These are phyloP conservation scores for Alternaria viburni DNA, from an alignment of 2,329 filamentous ascomycete genomes.

Conservation along the genomic window DNA sequence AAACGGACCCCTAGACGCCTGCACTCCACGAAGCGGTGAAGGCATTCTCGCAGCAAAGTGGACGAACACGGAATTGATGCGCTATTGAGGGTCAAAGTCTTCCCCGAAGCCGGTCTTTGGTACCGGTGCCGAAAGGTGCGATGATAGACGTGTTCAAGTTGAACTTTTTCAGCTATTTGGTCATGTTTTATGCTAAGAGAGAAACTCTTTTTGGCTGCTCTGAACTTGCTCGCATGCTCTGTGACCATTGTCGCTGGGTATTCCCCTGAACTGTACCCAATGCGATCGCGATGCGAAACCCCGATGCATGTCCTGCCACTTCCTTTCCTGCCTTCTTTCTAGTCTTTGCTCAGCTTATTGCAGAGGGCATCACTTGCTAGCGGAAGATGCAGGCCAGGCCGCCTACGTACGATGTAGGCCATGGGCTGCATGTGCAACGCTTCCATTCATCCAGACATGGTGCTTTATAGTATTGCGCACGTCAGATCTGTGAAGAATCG, in stretches of 20 bases:
- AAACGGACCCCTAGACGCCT: not conserved
- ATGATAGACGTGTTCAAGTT: not conserved
- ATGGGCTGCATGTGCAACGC: not conserved
- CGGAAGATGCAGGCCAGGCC: not conserved
- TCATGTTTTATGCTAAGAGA: not conserved
- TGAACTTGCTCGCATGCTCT: not conserved
- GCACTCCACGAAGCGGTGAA: not conserved
- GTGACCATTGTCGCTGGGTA: not conserved
- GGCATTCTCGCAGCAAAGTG: not conserved
- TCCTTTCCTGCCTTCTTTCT: not conserved
- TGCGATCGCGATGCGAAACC: not conserved
- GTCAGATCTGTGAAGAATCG: not conserved
- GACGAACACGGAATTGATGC: not conserved
- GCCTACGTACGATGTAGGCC: not conserved
- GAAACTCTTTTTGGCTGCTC: not conserved
- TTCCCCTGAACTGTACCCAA: not conserved
- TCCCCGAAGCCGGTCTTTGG: not conserved
- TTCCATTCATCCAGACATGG: not conserved
- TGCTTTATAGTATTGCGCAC: not conserved
- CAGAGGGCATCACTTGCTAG: not conserved
- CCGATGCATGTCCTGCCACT: not conserved
- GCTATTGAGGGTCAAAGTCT: not conserved
- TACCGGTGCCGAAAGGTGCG: not conserved
- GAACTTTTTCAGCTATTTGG: not conserved
- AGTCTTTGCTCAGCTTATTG: not conserved